A percentile compares a stretch with the other conserved stretches of the same genome.
Conservation (phyloP, 169 alveolate genomes). For the Cryptosporidium felis region DNA sequence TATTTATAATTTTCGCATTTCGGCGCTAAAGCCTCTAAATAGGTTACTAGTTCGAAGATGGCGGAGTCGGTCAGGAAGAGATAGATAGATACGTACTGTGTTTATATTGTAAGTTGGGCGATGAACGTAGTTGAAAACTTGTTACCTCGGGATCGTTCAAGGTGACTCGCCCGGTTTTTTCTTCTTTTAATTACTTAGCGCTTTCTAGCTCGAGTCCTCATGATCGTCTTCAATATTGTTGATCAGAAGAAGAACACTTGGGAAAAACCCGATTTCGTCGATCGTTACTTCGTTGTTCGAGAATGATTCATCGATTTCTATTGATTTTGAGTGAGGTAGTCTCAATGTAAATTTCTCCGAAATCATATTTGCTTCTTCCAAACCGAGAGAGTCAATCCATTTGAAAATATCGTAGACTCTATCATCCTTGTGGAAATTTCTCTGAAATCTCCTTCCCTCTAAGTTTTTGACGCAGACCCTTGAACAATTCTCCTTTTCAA, state of each 20-base stretch:
- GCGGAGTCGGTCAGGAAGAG: no score
- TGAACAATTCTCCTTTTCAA: conserved; percentile 10
- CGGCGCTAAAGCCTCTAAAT: no score
- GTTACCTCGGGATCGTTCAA: no score
- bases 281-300: neutral
- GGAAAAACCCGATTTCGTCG: conserved; percentile 32
- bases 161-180: no score
- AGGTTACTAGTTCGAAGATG: no score
- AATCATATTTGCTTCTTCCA: conserved; percentile 15
- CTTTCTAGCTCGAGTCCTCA: neutral
- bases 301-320: conserved; percentile 39
- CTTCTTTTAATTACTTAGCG: no score
- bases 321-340: conserved; percentile 38
- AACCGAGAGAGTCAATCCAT: conserved; percentile 64
- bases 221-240: conserved; percentile 32
- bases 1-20: no score
- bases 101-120: no score
- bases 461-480: conserved; percentile 44
- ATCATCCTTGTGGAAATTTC: conserved; percentile 41
- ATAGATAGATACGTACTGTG: no score
- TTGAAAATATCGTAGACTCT: conserved; percentile 26
- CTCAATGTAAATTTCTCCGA: conserved; percentile 32
- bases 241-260: conserved; percentile 36
- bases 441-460: conserved; percentile 51
- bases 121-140: no score